Evolutionary conservation across 2,329 filamentous ascomycete genomes (phyloP).

Genomic region (Plenodomus biglobosus): DNA sequence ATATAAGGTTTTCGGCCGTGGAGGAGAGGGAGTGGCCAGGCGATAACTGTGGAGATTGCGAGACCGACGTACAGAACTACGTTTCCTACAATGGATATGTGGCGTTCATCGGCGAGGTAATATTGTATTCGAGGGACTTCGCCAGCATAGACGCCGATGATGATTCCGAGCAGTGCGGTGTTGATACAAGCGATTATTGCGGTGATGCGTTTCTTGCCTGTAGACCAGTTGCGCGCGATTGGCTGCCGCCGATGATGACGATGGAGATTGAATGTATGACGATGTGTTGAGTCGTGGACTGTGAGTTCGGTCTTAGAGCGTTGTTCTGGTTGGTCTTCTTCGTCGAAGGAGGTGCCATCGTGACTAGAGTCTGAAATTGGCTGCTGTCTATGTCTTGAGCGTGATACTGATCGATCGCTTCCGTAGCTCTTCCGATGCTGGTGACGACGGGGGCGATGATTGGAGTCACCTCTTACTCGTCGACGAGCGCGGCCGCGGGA

Average conservation of each 20-base stretch:
- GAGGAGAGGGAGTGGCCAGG: constrained; percentile 73
- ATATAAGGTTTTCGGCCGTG: constrained; percentile 78
- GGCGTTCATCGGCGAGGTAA: constrained; percentile 68
- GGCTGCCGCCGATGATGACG: constrained; percentile 60
- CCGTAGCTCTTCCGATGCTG: constrained; percentile 15
- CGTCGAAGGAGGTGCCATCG: constrained; percentile 20
- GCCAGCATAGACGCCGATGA: constrained; percentile 74
- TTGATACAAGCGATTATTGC: constrained; percentile 72
- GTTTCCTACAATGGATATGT: constrained; percentile 71
- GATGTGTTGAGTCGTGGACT: constrained; percentile 27
- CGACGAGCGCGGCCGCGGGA: constrained; percentile 27
- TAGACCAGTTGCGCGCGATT: constrained; percentile 72
- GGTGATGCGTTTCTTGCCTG: constrained; percentile 66
- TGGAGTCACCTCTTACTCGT: constrained; percentile 8
- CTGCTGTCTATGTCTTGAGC: constrained; percentile 3
- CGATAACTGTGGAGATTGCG: constrained; percentile 68
- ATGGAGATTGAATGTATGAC: constrained; percentile 46
- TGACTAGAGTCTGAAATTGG: constrained; percentile 15
- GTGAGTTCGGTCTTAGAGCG: constrained; percentile 22
- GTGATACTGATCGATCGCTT: constrained; percentile 2
- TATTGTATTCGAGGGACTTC: constrained; percentile 80
- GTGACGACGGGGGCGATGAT: constrained; percentile 5
- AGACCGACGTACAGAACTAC: constrained; percentile 72
- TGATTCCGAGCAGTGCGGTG: constrained; percentile 68
- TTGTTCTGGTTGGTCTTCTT: constrained; percentile 14